phyloP scores from a whole-genome alignment of 495 filamentous ascomycete genomes.

The Pyrenopolyporus hunteri region DNA sequence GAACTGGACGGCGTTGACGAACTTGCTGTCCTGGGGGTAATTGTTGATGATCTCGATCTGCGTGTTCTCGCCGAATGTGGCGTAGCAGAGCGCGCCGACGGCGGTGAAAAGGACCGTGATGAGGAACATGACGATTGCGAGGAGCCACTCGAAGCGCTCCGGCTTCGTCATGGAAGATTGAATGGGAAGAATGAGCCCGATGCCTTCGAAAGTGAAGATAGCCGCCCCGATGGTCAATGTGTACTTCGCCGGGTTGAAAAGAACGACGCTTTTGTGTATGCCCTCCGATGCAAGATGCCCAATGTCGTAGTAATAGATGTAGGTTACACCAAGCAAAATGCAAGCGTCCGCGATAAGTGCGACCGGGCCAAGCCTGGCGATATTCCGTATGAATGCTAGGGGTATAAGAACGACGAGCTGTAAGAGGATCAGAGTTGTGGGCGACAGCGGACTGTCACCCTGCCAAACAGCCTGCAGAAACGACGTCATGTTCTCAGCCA shows the following conservation, averaged over 20 bases:
- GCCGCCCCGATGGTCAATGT: conserved; percentile 67
- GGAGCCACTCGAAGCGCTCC: conserved; percentile 61
- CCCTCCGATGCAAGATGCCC: conserved; percentile 53
- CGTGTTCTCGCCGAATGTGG: conserved; percentile 64
- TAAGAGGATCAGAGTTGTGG: conserved; percentile 57
- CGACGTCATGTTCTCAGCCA: conserved; percentile 65
- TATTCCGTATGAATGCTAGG: conserved; percentile 66
- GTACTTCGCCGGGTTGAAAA: conserved; percentile 67
- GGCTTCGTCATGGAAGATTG: conserved; percentile 68
- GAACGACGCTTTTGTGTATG: conserved; percentile 55
- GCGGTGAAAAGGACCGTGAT: conserved; percentile 69
- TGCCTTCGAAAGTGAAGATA: conserved; percentile 73
- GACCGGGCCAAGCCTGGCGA: conserved; percentile 65
- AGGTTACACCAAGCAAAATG: conserved; percentile 66
- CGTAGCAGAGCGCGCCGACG: conserved; percentile 68
- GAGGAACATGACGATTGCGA: conserved; percentile 64
- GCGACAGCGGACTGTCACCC: conserved; percentile 48
- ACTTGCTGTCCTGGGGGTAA: conserved; percentile 63
- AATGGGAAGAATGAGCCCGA: conserved; percentile 69
- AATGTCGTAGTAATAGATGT: conserved; percentile 69
- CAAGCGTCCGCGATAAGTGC: conserved; percentile 66
- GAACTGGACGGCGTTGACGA: conserved; percentile 71
- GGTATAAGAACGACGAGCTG: conserved; percentile 64
- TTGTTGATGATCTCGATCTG: conserved; percentile 69
- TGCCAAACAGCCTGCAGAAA: conserved; percentile 61